Base-by-base conservation (phyloP, 805 yeast genomes). In the Metschnikowia proteae region DNA sequence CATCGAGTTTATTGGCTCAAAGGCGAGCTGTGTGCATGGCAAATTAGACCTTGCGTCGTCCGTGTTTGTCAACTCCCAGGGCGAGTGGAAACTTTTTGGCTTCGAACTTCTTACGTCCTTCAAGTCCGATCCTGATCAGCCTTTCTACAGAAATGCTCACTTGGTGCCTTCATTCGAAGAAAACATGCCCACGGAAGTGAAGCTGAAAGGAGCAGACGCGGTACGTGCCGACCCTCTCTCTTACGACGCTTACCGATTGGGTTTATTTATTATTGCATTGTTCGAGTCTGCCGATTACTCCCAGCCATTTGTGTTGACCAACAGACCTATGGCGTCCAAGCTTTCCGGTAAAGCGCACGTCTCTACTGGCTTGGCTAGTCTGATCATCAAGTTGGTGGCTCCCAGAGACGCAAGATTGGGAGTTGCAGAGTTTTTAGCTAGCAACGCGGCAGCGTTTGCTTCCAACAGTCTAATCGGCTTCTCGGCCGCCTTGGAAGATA, bases 1-100 rank as follows among this genome's bases (percentile, higher is more conserved):
- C 0, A 57, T 88, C 47, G 74, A 70, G 54, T 82, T 79, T 50
- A 70, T 87, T 43, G 83, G 84, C 54, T 70, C 65, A 26, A 86
- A 80, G 50, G 80, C 80, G 32, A 60, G 71, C 5, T 79, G 84
- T 26, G 69, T 85, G 5, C 85, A 87, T 59, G 92, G 90, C 5
- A 81, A 81, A 50, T 54, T 88, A 9, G 74, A 78, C 49, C 42
- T 62, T 8, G 71, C 78, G 36, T 43, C 50, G 4, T 78, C 86
- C 1, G 75, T 91, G 0, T 90, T 70, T 61, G 82, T 88, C 11
- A 84, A 79, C 47, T 44, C 47, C 9, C 77, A 74, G 29, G 96
- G 97, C 10, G 95, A 86, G 60, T 88, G 96, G 92, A 84, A 81
- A 50, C 62, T 91, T 27, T 86, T 86, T 50, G 96, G 96, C 1